These are phyloP conservation scores for Escallonia rubra DNA, from an alignment of 129 eudicot species.

Conservation along the genomic window DNA sequence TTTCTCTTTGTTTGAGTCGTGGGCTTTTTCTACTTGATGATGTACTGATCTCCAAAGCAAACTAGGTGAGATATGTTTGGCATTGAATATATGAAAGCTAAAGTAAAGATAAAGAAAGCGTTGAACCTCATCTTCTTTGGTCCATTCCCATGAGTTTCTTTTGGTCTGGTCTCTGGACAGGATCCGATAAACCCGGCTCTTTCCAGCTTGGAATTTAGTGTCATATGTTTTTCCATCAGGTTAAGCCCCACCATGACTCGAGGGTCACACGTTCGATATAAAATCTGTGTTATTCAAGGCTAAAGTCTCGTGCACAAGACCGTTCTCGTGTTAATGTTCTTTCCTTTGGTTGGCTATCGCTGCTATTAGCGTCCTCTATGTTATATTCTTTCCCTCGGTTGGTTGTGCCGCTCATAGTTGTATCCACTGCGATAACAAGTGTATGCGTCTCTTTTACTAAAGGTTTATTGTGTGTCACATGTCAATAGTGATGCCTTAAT, in stretches of 20 bases:
- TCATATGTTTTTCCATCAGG: neutral
- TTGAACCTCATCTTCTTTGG: constrained; percentile 30
- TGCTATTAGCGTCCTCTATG: neutral
- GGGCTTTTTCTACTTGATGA: constrained; percentile 10
- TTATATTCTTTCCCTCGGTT: too few relatives aligned
- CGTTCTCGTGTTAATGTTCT: neutral
- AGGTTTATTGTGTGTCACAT: too few relatives aligned
- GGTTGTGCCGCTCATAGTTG: too few relatives aligned
- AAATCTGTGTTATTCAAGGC: too few relatives aligned
- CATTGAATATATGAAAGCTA: constrained; percentile 21
- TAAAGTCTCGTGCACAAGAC: too few relatives aligned
- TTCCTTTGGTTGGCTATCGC: constrained; percentile 4
- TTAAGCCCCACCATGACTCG: too few relatives aligned
- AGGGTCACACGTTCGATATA: too few relatives aligned
- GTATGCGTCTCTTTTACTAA: too few relatives aligned
- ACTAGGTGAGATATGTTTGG: constrained; percentile 2
- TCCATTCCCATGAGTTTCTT: constrained; percentile 7
- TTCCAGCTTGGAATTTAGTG: neutral
- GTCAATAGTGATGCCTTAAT: too few relatives aligned
- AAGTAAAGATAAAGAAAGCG: constrained; percentile 16
- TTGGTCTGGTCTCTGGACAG: constrained; percentile 22
- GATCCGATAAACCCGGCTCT: constrained; percentile 38
- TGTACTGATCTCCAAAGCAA: constrained; percentile 25
- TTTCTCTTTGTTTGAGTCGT: constrained; percentile 19
- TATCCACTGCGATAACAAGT: too few relatives aligned